These are phyloP conservation scores for Zasmidium citrigriseum DNA, from an alignment of 2,329 filamentous ascomycete genomes.

Conservation along the genomic window DNA sequence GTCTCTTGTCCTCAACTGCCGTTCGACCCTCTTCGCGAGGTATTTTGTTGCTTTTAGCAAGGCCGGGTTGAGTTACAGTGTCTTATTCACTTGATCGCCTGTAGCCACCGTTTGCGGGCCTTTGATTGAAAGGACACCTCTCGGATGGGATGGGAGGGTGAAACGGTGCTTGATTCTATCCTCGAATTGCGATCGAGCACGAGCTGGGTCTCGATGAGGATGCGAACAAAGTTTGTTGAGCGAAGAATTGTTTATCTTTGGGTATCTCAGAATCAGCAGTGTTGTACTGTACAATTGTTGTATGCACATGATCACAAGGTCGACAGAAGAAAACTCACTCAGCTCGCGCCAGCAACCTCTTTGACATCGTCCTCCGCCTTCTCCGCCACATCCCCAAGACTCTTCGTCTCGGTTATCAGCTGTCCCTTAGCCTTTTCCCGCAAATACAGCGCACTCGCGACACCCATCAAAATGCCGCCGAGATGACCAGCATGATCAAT, in stretches of 20 bases:
- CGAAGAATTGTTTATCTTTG: neutral
- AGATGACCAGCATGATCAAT: conserved; percentile 39
- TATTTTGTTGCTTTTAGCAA: too few relatives aligned
- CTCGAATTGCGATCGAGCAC: too few relatives aligned
- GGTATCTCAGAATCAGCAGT: conserved; percentile 5
- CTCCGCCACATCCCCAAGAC: neutral
- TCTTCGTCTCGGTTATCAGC: neutral
- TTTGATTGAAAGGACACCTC: too few relatives aligned
- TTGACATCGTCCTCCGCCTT: neutral
- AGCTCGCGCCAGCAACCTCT: neutral
- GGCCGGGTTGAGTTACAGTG: too few relatives aligned
- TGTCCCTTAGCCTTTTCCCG: conserved; percentile 1
- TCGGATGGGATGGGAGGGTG: too few relatives aligned
- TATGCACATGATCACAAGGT: neutral
- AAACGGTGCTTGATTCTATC: too few relatives aligned
- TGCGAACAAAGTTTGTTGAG: neutral
- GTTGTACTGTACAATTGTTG: neutral
- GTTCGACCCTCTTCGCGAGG: too few relatives aligned
- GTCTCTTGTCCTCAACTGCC: too few relatives aligned
- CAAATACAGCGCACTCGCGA: conserved; percentile 11
- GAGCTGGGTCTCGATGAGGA: too few relatives aligned
- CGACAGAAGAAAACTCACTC: too few relatives aligned
- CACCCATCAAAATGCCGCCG: conserved; percentile 31
- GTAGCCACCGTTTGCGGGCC: too few relatives aligned
- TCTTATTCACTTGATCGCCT: too few relatives aligned